Conservation (phyloP, 2,329 filamentous ascomycete genomes). For the Stachybotrys chlorohalonatus region DNA sequence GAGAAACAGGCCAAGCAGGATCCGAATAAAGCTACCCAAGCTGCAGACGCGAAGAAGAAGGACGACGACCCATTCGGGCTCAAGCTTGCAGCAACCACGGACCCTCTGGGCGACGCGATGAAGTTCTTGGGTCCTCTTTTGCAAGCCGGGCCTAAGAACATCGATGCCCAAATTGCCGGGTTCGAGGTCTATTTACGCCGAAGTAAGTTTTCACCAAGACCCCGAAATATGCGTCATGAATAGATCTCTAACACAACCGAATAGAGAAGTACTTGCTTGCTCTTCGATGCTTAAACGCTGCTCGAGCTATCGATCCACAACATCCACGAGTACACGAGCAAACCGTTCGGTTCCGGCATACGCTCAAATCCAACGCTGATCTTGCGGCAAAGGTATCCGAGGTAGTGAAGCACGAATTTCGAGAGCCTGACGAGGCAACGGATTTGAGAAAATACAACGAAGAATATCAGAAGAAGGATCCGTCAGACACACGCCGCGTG, state of each 20-base stretch:
- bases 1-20: conserved; percentile 74
- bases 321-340: conserved; percentile 71
- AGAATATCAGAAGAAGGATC: conserved; percentile 54
- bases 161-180: conserved; percentile 74
- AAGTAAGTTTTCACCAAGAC: conserved; percentile 46
- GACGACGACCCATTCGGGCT: conserved; percentile 81
- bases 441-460: conserved; percentile 58
- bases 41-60: conserved; percentile 69
- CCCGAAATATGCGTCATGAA: neutral
- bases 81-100: conserved; percentile 69
- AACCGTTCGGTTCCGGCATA: conserved; percentile 57
- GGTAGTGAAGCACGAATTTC: conserved; percentile 61
- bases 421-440: conserved; percentile 44
- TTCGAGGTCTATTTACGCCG: conserved; percentile 84
- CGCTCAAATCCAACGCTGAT: conserved; percentile 45
- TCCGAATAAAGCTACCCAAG: conserved; percentile 65
- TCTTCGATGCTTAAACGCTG: conserved; percentile 72
- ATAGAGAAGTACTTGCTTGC: conserved; percentile 81
- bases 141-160: conserved; percentile 70
- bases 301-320: conserved; percentile 57
- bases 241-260: neutral
- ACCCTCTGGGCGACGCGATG: conserved; percentile 77
- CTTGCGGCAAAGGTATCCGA: conserved; percentile 57
- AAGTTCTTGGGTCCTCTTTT: conserved; percentile 78
- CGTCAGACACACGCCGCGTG: conserved; percentile 50